phyloP scores from a whole-genome alignment of 2,329 filamentous ascomycete species.

The Graphilbum sp. region DNA sequence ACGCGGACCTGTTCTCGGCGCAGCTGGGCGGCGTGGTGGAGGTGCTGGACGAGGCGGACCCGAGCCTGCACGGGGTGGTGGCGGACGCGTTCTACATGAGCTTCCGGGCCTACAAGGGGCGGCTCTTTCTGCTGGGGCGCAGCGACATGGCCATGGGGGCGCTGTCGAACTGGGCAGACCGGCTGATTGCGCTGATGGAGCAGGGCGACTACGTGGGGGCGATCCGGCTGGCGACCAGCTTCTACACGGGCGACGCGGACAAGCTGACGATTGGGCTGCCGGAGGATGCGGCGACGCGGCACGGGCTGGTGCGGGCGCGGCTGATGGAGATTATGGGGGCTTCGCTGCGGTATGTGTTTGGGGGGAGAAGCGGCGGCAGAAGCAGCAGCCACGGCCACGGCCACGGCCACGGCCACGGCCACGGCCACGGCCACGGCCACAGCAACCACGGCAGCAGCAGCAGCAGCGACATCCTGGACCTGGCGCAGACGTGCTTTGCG shows the following conservation, averaged over 20 bases:
- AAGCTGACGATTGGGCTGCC: conserved; percentile 88
- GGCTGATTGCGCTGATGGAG: conserved; percentile 86
- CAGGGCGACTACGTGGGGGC: conserved; percentile 89
- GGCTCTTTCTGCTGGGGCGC: conserved; percentile 83
- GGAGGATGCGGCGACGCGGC: conserved; percentile 59
- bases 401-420: conserved; percentile 22
- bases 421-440: too few species aligned
- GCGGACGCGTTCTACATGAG: conserved; percentile 98
- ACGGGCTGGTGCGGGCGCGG: conserved; percentile 73
- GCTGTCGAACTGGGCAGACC: conserved; percentile 92
- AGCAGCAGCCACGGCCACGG: too few species aligned
- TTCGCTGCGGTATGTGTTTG: conserved; percentile 78
- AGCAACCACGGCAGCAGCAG: conserved; percentile 34
- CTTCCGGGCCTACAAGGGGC: conserved; percentile 86
- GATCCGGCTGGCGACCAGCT: conserved; percentile 77
- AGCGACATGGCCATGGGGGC: conserved; percentile 84
- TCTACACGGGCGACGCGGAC: conserved; percentile 82
- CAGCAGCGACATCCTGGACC: conserved; percentile 37
- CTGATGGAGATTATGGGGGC: conserved; percentile 86
- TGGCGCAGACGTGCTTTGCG: conserved; percentile 69
- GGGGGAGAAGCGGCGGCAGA: too few species aligned
- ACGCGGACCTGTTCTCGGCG: conserved; percentile 74
- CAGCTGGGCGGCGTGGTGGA: conserved; percentile 78
- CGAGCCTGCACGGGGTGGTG: conserved; percentile 85
- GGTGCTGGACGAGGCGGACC: conserved; percentile 71